Base-by-base conservation (phyloP, 192 early-diverging fungal genomes). In the Entomortierella parvispora region DNA sequence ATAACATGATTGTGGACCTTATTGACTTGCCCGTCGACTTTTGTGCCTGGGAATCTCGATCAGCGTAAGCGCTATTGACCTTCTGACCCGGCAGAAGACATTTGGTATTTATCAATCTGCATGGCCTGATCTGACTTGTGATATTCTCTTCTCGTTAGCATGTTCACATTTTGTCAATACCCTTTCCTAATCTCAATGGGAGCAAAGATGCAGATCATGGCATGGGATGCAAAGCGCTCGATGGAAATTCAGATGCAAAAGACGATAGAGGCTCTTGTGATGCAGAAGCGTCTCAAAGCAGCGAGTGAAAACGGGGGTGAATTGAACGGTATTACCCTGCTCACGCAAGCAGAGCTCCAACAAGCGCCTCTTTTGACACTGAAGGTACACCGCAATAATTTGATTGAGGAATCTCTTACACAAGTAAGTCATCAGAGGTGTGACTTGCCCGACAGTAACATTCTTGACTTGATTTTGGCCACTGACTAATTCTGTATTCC, bases 81-180 rank as follows among this genome's bases (percentile, higher is more conserved):
- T n/a, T n/a, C n/a, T n/a, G n/a, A n/a, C n/a, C n/a, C n/a, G n/a
- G n/a, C n/a, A n/a, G n/a, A n/a, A n/a, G n/a, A n/a, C n/a, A n/a
- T n/a, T n/a, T n/a, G n/a, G n/a, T n/a, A n/a, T n/a, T n/a, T n/a
- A n/a, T n/a, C n/a, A n/a, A n/a, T n/a, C n/a, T n/a, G n/a, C n/a
- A n/a, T n/a, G n/a, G n/a, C n/a, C n/a, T n/a, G n/a, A n/a, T n/a
- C n/a, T n/a, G n/a, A n/a, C n/a, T n/a, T n/a, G n/a, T n/a, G n/a
- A n/a, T 48, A n/a, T 29, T 29, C 0, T 12, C 10, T 4, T 44
- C 22, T 12, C 33, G 1, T 4, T 78, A 88, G 83, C 2, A 86
- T 87, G 74, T 95, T 95, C 71, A 83, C 91, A 33, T 93, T 95
- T 71, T 95, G 93, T 47, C 91, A 93, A 62, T 95, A 93, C 60